Base-by-base conservation (phyloP, 2,329 filamentous ascomycete species). In the Tolypocladium capitatum region DNA sequence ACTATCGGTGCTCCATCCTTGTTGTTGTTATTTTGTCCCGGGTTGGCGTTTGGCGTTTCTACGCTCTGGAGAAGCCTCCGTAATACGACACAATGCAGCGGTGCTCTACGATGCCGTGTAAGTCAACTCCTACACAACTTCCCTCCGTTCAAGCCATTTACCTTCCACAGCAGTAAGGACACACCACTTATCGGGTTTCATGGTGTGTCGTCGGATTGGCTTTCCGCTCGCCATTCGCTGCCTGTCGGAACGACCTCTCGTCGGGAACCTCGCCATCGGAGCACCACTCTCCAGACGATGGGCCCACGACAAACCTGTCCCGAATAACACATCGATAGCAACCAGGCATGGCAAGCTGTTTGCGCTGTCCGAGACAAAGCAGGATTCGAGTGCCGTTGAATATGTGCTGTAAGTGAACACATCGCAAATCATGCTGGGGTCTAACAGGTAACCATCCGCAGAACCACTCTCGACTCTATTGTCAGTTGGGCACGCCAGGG, bases 401-500 rank as follows among this genome's bases (percentile, higher is more conserved):
- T 45, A 45, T 27, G 43, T 28, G 11, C 28, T 45, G 43, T n/a
- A 27, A 28, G 43, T 44, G 4, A 20, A 10, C 21, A 32, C 13
- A 24, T 14, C 21, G 35, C 30, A 31, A 31, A 31, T 11, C 11
- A 31, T 14, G 11, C 11, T 4, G 11, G 30, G 30, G 24, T 5
- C 11, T 40, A 41, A 41, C 11, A 14, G 30, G 13, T 5, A 8
- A 16, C 4, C 8, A 20, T 14, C 7, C 20, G 4, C 57, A 89
- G 84, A 53, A 87, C 86, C 47, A 84, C 84, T 4, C 75, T 88
- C 60, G 86, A 92, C 63, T 75, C 84, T 60, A 75, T 92, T 52
- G 71, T 83, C 67, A 91, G 90, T 70, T 92, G 87, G 87, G 83
- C 80, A 33, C 81, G 86, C 46, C 84, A 92, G 68, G 79, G 82